Base-by-base conservation (phyloP, 805 yeast species). In the Priceomyces carsonii region DNA sequence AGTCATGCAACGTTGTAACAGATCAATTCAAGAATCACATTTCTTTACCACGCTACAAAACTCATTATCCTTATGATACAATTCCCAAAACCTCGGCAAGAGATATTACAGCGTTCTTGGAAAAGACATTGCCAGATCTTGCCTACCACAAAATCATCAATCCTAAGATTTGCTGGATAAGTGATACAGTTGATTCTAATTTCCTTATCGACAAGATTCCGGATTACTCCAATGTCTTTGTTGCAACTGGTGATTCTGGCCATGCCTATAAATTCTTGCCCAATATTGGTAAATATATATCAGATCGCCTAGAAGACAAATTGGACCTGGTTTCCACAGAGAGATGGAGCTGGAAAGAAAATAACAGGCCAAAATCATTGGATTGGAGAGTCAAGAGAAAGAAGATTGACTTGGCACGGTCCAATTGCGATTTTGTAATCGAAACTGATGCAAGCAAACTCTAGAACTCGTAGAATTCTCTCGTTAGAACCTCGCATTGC, bases 211-310 rank as follows among this genome's bases (percentile, higher is more conserved):
- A 60, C 18, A 53, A 48, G 30, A 50, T 53, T 28, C 71, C 70
- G 0, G 33, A 51, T 15, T 50, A 47, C 24, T 41, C 38, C 6
- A 48, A 53, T 6, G 43, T 61, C 6, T 53, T 50, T 27, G 61
- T 61, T 3, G 60, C 60, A 17, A 55, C 63, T 20, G 71, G 71
- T 28, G 70, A 63, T 36, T 57, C 66, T 10, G 68, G 68, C 0
- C 70, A 64, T 44, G 63, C 55, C 3, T 65, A 59, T 35, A 62
- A 59, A 52, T 55, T 63, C 47, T 44, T 62, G 19, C 67, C 66
- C 2, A 50, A 53, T 18, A 42, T 63, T 12, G 69, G 71, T 3
- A 43, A 42, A 25, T 48, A 45, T 18, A 38, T 48, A n/a, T 5
- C 14, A 6, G 10, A 29, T 9, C 18, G 24, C 18, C 12, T 29